Evolutionary conservation across 1,139 yeast genomes (phyloP).

Genomic region (Pichia sp.): DNA sequence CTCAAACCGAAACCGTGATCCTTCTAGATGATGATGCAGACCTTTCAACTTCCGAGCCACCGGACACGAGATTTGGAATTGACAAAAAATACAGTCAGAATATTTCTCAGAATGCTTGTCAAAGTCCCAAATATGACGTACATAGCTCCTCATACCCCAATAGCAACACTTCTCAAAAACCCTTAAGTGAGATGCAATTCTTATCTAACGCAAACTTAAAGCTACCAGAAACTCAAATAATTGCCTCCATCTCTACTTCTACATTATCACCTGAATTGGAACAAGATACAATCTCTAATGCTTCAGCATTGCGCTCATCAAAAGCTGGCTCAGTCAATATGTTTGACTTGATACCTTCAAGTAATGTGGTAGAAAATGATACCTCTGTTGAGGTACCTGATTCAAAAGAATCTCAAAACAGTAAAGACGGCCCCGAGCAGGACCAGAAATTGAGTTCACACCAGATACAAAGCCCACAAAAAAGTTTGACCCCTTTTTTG

Average conservation of each 20-base stretch:
- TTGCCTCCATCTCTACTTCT: neutral
- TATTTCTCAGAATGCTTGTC: no score
- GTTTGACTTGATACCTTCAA: conserved; percentile 6
- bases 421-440: neutral
- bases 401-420: conserved; percentile 8
- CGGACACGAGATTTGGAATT: no score
- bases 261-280: neutral
- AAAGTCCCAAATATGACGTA: no score
- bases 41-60: no score
- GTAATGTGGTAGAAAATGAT: neutral
- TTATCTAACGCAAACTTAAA: neutral
- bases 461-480: neutral
- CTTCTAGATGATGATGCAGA: neutral
- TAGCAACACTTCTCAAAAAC: neutral
- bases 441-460: neutral
- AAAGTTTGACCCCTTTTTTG: no score
- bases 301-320: neutral
- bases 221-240: conserved; percentile 3
- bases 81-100: no score
- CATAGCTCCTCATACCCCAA: no score
- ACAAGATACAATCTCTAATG: neutral
- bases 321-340: conserved; percentile 6
- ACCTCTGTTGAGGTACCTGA: conserved; percentile 1
- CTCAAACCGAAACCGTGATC: neutral
- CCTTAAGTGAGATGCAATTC: neutral